Conservation (phyloP, 2,329 filamentous ascomycete species). For the Zymoseptoria passerinii region DNA sequence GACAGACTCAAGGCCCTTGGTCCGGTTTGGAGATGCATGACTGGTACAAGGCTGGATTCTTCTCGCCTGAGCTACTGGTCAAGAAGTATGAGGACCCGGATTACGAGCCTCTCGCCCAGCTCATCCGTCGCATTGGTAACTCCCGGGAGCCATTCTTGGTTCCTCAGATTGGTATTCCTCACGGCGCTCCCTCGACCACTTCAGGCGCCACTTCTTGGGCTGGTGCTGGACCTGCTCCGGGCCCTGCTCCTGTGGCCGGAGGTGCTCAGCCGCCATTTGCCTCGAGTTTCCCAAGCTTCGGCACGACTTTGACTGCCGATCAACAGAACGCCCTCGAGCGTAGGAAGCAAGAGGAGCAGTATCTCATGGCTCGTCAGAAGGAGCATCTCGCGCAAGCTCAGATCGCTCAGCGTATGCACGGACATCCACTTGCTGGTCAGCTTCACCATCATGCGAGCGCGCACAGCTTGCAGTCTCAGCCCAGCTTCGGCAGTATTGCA, state of each 20-base stretch:
- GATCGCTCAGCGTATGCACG: conserved; percentile 57
- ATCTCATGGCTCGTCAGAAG: conserved; percentile 89
- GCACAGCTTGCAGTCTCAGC: conserved; percentile 92
- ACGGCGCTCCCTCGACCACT: conserved; percentile 60
- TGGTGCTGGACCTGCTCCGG: conserved; percentile 19
- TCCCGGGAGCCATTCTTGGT: conserved; percentile 96
- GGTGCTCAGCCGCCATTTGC: conserved; percentile 71
- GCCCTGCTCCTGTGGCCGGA: conserved; percentile 26
- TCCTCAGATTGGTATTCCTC: conserved; percentile 89
- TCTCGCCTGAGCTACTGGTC: conserved; percentile 86
- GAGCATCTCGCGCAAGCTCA: conserved; percentile 87
- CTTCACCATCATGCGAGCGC: conserved; percentile 92
- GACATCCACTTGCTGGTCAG: conserved; percentile 43
- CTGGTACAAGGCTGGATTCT: conserved; percentile 99
- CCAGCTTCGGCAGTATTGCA: conserved; percentile 88
- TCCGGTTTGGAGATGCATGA: conserved; percentile 98
- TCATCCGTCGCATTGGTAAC: conserved; percentile 93
- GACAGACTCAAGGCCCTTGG: conserved; percentile 85
- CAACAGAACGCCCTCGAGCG: conserved; percentile 96
- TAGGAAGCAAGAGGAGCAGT: conserved; percentile 96
- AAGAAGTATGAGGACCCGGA: conserved; percentile 91
- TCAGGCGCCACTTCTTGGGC: conserved; percentile 38
- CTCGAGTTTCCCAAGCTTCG: conserved; percentile 90
- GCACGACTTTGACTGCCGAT: conserved; percentile 89
- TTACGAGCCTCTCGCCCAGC: conserved; percentile 88